Percentiles rank a stretch among this genome's conserved stretches.
These are phyloP conservation scores for Bondarzewia mesenterica DNA, from an alignment of 1,284 basidiomycete species.

Conservation along the genomic window DNA sequence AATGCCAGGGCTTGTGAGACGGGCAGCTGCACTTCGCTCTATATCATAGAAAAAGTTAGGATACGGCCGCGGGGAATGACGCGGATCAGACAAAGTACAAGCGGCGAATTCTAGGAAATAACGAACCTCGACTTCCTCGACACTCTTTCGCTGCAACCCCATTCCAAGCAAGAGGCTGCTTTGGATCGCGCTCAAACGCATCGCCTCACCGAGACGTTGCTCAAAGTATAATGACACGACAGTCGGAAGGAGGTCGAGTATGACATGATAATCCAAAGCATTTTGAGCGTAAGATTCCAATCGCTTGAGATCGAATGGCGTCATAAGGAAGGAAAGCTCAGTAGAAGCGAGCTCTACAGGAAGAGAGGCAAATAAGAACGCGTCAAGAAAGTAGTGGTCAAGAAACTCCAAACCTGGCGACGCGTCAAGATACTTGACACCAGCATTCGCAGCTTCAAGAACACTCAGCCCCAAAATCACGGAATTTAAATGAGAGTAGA, in stretches of 20 bases:
- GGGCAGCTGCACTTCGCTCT: slow-evolving; percentile 77
- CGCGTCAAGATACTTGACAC: slow-evolving; percentile 45
- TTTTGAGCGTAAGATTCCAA: slow-evolving; percentile 95
- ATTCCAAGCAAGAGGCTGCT: slow-evolving; percentile 84
- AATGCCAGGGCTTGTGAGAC: slow-evolving; percentile 86
- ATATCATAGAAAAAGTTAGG: neutral
- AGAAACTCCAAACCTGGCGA: slow-evolving; percentile 32
- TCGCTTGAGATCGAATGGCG: slow-evolving; percentile 94
- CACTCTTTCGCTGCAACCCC: slow-evolving; percentile 85
- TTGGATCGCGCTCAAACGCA: slow-evolving; percentile 77
- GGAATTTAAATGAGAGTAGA: slow-evolving; percentile 90
- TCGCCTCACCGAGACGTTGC: slow-evolving; percentile 53
- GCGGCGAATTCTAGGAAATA: neutral
- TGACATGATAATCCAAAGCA: slow-evolving; percentile 93
- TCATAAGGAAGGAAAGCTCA: slow-evolving; percentile 71
- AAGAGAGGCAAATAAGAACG: neutral
- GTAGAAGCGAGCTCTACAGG: slow-evolving; percentile 44
- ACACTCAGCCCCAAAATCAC: slow-evolving; percentile 90
- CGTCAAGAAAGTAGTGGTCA: neutral
- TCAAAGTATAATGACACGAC: slow-evolving; percentile 83
- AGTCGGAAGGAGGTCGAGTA: slow-evolving; percentile 85
- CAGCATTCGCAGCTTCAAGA: slow-evolving; percentile 75
- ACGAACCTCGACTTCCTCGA: slow-evolving; percentile 83
- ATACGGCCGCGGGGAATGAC: neutral
- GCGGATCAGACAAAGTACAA: neutral